A percentile compares a stretch with the other conserved stretches of the same genome.
phyloP scores from a whole-genome alignment of 306 rosid species.

The Rosa rugosa region DNA sequence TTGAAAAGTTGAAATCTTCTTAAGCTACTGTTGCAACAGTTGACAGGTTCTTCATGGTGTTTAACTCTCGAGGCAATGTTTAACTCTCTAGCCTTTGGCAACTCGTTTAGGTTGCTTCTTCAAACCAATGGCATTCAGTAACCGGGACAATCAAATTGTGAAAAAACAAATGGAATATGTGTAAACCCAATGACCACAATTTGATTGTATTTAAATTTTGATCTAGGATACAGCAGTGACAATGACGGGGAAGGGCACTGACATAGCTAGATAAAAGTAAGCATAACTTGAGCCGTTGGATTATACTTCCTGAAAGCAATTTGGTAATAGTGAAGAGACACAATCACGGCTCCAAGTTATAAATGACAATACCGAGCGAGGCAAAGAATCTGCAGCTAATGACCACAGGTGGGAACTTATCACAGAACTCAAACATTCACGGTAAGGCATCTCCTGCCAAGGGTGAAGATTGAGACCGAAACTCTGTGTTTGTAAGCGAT shows the following conservation, averaged over 20 bases:
- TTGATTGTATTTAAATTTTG: not conserved
- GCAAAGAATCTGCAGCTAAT: not conserved
- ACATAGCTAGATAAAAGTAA: not conserved
- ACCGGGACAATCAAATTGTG: not conserved
- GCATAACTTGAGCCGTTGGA: not conserved
- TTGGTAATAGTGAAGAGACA: not conserved
- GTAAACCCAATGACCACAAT: not conserved
- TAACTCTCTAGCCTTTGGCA: not conserved
- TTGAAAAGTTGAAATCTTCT: not conserved
- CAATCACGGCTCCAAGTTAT: not conserved
- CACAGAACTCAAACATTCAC: slow-evolving; percentile 2
- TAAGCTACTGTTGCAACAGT: not conserved
- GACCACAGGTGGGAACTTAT: not conserved
- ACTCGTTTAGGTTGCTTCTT: not conserved
- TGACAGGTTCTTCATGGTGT: not conserved
- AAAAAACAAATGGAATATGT: not conserved
- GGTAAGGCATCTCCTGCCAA: not conserved
- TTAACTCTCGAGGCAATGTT: too few species aligned
- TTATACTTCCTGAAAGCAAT: not conserved
- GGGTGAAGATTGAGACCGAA: not conserved
- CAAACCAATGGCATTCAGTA: not conserved
- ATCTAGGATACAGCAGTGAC: not conserved
- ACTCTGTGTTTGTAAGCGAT: not conserved
- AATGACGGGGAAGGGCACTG: not conserved
- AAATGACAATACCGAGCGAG: not conserved